Evolutionary conservation across 495 filamentous ascomycete genomes (phyloP).

Genomic region (Penicillium paradoxum): DNA sequence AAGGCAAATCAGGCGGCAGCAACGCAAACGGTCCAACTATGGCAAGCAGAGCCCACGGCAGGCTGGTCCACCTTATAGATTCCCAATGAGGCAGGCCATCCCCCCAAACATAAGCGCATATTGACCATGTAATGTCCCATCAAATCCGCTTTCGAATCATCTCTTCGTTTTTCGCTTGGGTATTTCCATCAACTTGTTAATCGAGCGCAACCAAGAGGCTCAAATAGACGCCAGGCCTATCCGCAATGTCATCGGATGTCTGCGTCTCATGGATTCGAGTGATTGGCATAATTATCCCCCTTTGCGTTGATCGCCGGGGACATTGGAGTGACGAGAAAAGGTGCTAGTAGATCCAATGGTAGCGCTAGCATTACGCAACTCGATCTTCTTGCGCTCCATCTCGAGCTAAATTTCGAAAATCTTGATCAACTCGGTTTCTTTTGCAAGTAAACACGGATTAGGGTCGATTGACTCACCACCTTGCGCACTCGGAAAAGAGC

Average conservation of each 20-base stretch:
- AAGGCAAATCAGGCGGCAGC: background rate
- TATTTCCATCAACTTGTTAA: conserved; percentile 18
- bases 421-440: background rate
- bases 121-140: background rate
- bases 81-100: background rate
- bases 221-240: background rate
- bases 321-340: conserved; percentile 23
- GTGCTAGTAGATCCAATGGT: conserved; percentile 36
- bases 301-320: conserved; percentile 24
- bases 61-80: background rate
- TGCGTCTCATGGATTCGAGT: background rate
- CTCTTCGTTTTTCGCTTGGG: conserved; percentile 7
- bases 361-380: conserved; percentile 42
- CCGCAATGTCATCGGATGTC: conserved; percentile 1
- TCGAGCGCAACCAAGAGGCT: conserved; percentile 4
- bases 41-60: background rate
- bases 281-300: conserved; percentile 17
- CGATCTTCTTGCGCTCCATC: conserved; percentile 50
- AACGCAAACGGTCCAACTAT: background rate
- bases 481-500: conserved; percentile 57
- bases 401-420: conserved; percentile 28
- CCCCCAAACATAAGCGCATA: background rate
- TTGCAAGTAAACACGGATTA: background rate
- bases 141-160: background rate
- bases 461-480: conserved; percentile 46